Evolutionary conservation across 495 filamentous ascomycete genomes (phyloP).

Genomic region (Hamigera avellanea): DNA sequence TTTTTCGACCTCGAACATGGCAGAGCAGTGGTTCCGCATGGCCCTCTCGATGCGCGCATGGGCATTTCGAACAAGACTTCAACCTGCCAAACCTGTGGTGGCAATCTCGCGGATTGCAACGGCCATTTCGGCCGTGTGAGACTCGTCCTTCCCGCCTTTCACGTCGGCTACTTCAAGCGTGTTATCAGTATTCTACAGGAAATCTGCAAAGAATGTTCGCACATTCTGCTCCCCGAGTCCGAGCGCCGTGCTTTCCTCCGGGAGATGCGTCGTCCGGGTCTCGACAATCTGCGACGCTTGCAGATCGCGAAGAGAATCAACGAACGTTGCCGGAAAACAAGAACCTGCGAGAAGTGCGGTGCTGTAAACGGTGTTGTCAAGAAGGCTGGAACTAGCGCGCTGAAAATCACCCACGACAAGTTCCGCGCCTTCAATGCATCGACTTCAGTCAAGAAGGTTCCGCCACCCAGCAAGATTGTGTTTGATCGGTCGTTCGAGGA

Average conservation of each 20-base stretch:
- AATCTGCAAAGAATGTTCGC: conserved; percentile 71
- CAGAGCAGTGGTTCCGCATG: conserved; percentile 60
- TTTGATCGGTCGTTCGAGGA: conserved; percentile 78
- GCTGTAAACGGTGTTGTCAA: conserved; percentile 80
- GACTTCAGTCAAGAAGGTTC: conserved; percentile 68
- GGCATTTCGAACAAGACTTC: conserved; percentile 73
- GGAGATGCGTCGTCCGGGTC: conserved; percentile 64
- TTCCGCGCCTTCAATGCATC: conserved; percentile 79
- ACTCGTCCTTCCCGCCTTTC: conserved; percentile 82
- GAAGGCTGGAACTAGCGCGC: conserved; percentile 60
- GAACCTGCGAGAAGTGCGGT: conserved; percentile 62
- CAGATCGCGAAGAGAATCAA: conserved; percentile 78
- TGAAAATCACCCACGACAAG: conserved; percentile 92
- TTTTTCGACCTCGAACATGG: conserved; percentile 77
- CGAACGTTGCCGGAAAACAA: conserved; percentile 76
- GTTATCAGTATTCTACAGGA: conserved; percentile 80
- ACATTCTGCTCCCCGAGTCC: conserved; percentile 64
- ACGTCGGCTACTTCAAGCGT: conserved; percentile 89
- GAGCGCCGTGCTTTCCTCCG: conserved; percentile 62
- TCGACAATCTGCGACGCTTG: conserved; percentile 73
- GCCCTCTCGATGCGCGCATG: conserved; percentile 75
- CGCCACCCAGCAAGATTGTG: conserved; percentile 62
- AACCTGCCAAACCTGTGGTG: conserved; percentile 71
- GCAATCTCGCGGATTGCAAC: conserved; percentile 66
- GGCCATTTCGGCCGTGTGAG: conserved; percentile 92